phyloP scores from a whole-genome alignment of 768 basidiomycete species.

The Lactarius indigo region DNA sequence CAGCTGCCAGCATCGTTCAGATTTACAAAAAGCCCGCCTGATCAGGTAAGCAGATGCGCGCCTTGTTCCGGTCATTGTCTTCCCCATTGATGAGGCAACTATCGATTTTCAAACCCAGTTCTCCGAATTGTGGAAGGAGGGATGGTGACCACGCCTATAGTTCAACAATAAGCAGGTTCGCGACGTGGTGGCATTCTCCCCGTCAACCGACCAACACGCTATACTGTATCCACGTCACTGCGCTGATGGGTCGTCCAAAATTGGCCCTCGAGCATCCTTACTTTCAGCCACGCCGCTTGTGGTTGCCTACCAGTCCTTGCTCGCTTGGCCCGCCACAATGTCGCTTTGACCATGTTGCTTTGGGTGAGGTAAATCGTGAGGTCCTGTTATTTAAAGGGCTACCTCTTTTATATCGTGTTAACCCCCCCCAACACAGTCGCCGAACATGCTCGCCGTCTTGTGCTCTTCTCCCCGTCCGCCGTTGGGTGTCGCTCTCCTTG shows the following conservation, averaged over 20 bases:
- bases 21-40: background rate
- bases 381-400: background rate
- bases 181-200: background rate
- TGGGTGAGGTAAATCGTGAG: background rate
- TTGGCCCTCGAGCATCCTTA: background rate
- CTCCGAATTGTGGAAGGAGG: background rate
- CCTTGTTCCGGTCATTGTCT: background rate
- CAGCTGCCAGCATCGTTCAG: background rate
- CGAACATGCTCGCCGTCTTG: conserved; percentile 17
- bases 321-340: conserved; percentile 10
- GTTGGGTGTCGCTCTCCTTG: conserved; percentile 16
- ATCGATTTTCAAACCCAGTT: conserved; percentile 9
- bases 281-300: background rate
- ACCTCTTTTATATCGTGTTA: background rate
- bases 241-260: background rate
- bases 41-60: background rate
- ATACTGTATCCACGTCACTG: background rate
- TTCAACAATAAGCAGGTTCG: background rate
- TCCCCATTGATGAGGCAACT: background rate
- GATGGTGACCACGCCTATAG: background rate
- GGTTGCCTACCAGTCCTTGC: background rate
- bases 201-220: background rate
- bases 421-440: background rate
- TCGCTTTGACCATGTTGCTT: conserved; percentile 1
- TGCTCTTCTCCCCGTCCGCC: conserved; percentile 8